A percentile compares a stretch with the other conserved stretches of the same genome.
phyloP scores from a whole-genome alignment of 1,139 yeast genomes.

The Geotrichum phurueaensis region DNA sequence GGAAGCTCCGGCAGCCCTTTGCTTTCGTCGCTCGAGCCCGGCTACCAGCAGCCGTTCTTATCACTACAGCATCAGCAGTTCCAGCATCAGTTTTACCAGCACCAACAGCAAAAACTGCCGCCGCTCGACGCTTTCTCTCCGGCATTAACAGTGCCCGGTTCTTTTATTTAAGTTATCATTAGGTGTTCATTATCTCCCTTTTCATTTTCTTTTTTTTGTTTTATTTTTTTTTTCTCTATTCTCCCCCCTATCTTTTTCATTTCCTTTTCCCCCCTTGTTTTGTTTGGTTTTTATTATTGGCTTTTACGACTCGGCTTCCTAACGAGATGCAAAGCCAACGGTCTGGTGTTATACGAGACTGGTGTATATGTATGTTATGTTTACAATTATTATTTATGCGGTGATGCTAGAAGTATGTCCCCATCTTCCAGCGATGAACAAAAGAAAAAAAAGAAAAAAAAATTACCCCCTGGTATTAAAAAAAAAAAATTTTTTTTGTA shows the following conservation, averaged over 20 bases:
- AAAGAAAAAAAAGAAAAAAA: neutral
- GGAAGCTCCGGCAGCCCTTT: neutral
- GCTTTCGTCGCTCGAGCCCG: neutral
- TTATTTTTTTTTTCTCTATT: neutral
- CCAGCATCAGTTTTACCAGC: neutral
- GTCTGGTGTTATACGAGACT: neutral
- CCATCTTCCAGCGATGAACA: neutral
- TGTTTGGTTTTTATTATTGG: neutral
- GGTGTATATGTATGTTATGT: neutral
- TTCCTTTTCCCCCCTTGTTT: neutral
- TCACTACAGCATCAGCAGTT: neutral
- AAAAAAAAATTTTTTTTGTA: neutral
- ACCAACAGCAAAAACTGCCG: neutral
- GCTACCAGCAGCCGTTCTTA: neutral
- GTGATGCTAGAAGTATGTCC: neutral
- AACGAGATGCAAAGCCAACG: neutral
- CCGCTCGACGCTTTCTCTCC: neutral
- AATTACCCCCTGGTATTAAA: neutral
- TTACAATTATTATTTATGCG: neutral
- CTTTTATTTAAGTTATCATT: neutral
- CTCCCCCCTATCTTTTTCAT: neutral
- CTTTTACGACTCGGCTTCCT: neutral
- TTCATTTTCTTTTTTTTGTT: neutral
- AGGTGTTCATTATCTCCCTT: too few species aligned
- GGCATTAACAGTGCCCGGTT: constrained; percentile 1